Base-by-base conservation (phyloP, 176 grass and related monocot genomes). In the Hordeum marinum region DNA sequence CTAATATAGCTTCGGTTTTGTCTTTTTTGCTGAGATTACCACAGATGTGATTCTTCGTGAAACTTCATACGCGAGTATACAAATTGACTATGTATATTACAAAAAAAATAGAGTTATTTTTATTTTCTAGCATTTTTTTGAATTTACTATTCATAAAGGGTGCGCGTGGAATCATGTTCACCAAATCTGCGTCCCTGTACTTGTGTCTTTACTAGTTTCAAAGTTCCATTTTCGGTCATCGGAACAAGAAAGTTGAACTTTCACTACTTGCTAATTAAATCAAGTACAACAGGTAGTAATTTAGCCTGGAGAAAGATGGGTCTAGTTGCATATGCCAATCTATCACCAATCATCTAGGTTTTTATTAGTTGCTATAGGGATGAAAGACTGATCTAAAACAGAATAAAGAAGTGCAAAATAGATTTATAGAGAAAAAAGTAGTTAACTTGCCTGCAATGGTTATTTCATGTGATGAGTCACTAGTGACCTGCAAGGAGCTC, bases 381-480 rank as follows among this genome's bases (percentile, higher is more conserved):
- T n/a, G 5, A 82, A 87, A 31, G 57, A 34, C 20, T 69, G 35
- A 10, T 58, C 8, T 81, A 23, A 60, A 80, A 77, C 31, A 63
- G 52, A 57, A 61, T 62, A 32, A 58, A 40, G 14, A 80, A 8
- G 9, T 23, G 83, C 11, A 79, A 32, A 41, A 80, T 48, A 58
- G 58, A 7, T 74, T 27, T 50, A 52, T 32, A 42, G 78, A 45
- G 52, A 87, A 59, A 70, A 77, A 54, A 83, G 29, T 26, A 84
- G 46, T 86, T 83, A 88, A 60, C 89, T 92, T 99, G 89, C 97
- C 97, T 94, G 88, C 63, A 81, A 85, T 87, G 66, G 75, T 87
- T 87, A 89, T 95, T 88, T 95, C 91, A 84, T 92, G 57, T 42
- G 87, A 85, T 65, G 86, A 68, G 77, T 86, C 63, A 80, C 52